Conservation (phyloP, 768 basidiomycete genomes). For the Leccinellum rugosiceps region DNA sequence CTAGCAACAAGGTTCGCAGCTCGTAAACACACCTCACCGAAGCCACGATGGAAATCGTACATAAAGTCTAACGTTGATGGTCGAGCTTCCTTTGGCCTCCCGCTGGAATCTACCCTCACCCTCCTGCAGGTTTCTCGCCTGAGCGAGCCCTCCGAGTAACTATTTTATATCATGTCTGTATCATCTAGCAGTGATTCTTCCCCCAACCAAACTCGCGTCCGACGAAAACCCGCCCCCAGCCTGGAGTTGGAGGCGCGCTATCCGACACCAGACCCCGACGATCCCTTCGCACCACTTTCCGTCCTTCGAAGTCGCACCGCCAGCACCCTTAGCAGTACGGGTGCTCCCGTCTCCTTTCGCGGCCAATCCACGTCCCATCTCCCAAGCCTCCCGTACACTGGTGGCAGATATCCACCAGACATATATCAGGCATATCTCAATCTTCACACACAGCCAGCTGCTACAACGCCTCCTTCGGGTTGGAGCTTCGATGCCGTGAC, state of each 20-base stretch:
- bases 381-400: constrained; percentile 30
- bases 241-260: constrained; percentile 53
- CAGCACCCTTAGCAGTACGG: constrained; percentile 33
- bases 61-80: constrained; percentile 22
- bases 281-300: constrained; percentile 70
- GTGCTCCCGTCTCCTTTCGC: constrained; percentile 29
- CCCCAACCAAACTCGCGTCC: constrained; percentile 24
- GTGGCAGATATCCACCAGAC: constrained; percentile 33
- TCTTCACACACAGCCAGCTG: constrained; percentile 8
- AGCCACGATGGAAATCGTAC: constrained; percentile 34
- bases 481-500: constrained; percentile 10
- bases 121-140: constrained; percentile 13
- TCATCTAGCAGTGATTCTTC: constrained; percentile 25
- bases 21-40: constrained; percentile 29
- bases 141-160: constrained; percentile 12
- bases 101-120: constrained; percentile 15
- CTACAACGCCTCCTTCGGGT: constrained; percentile 9
- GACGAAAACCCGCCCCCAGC: constrained; percentile 56
- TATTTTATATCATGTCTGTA: constrained; percentile 31
- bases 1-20: constrained; percentile 17
- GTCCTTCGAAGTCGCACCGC: constrained; percentile 60
- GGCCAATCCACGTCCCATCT: constrained; percentile 31
- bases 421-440: constrained; percentile 28
- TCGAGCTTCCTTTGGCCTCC: constrained; percentile 10
- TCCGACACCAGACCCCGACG: constrained; percentile 62